These are phyloP conservation scores for Ramaria sp. DNA, from an alignment of 768 basidiomycete species.

Conservation along the genomic window DNA sequence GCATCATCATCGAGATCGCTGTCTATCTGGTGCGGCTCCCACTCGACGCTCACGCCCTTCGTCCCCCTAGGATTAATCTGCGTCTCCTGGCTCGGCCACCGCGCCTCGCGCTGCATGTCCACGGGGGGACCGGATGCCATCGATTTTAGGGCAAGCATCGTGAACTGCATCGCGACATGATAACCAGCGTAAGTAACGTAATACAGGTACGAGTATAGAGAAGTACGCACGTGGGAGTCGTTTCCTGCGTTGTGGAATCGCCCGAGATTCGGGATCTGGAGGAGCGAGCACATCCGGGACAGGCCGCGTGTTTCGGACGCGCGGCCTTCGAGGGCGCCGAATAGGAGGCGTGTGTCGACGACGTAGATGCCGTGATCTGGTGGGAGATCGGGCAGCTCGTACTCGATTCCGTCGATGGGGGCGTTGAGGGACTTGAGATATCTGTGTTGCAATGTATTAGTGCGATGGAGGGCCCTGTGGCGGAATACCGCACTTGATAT, in stretches of 20 bases:
- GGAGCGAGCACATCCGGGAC: conserved; percentile 49
- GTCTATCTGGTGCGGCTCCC: conserved; percentile 9
- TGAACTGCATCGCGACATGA: conserved; percentile 40
- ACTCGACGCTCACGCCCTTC: conserved; percentile 7
- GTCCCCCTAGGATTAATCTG: conserved; percentile 1
- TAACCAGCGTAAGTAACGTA: background rate
- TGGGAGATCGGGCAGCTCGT: conserved; percentile 45
- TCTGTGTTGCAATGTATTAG: conserved; percentile 21
- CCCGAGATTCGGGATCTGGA: conserved; percentile 42
- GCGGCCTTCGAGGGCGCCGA: conserved; percentile 63
- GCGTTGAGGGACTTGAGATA: conserved; percentile 48
- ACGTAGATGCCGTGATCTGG: conserved; percentile 48
- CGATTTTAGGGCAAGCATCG: conserved; percentile 47
- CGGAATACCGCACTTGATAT: conserved; percentile 50
- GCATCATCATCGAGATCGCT: conserved; percentile 11
- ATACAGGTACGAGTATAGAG: conserved; percentile 1
- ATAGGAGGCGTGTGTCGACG: conserved; percentile 66
- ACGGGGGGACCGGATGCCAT: conserved; percentile 71
- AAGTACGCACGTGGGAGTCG: conserved; percentile 58
- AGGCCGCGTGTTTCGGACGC: conserved; percentile 43
- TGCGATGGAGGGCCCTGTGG: background rate
- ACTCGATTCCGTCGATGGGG: conserved; percentile 38
- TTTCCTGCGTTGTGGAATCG: conserved; percentile 80
- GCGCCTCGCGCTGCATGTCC: conserved; percentile 64
- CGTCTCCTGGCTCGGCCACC: conserved; percentile 55